Conservation (phyloP, 2,329 filamentous ascomycete species). For the Neurospora sp. region DNA sequence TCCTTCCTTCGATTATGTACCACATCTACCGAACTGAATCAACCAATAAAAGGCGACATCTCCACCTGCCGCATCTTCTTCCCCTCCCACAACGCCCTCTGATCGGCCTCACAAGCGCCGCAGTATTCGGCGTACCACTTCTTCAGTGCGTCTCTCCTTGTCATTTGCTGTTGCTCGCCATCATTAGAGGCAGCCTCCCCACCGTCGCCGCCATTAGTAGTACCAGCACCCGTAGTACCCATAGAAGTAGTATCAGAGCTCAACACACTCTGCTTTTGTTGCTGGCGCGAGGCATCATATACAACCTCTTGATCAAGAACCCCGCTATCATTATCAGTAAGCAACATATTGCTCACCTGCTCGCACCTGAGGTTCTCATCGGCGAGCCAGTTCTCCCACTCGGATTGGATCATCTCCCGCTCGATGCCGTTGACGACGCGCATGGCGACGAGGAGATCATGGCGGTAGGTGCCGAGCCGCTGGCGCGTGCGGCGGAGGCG, state of each 20-base stretch:
- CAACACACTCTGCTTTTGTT: constrained; percentile 11
- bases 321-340: neutral
- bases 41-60: neutral
- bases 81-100: constrained; percentile 16
- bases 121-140: constrained; percentile 45
- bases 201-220: constrained; percentile 2
- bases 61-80: constrained; percentile 6
- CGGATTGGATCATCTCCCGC: constrained; percentile 70
- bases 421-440: constrained; percentile 85
- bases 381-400: constrained; percentile 88
- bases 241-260: neutral
- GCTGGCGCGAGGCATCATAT: constrained; percentile 4
- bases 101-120: constrained; percentile 43
- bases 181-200: constrained; percentile 11
- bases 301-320: constrained; percentile 11
- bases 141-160: constrained; percentile 28
- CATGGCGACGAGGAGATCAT: constrained; percentile 85
- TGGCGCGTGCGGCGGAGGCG: constrained; percentile 73
- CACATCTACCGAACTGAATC: neutral
- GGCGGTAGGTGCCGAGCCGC: constrained; percentile 70
- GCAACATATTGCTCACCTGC: constrained; percentile 41
- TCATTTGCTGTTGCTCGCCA: constrained; percentile 11
- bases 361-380: constrained; percentile 71
- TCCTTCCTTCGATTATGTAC: neutral
- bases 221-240: neutral